Evolutionary conservation across 225 moss, liverwort and hornwort species (phyloP).

Genomic region (Physcomitrellopsis africana): DNA sequence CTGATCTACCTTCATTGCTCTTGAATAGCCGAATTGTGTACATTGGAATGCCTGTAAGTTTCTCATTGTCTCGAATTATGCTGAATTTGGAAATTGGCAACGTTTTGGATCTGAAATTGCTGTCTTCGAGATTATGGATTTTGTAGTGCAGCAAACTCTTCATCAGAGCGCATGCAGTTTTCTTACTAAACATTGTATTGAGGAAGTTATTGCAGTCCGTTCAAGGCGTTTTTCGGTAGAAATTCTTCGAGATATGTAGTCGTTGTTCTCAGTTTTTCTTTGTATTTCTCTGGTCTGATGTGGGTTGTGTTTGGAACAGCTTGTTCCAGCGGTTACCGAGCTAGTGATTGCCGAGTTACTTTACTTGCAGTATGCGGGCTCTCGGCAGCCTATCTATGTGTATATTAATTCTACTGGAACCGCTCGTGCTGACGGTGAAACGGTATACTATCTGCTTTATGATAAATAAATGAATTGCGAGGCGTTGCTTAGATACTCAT

Average conservation of each 20-base stretch:
- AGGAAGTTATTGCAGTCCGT: background rate
- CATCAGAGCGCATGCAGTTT: background rate
- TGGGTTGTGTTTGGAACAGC: slow-evolving; percentile 58
- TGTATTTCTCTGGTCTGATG: slow-evolving; percentile 7
- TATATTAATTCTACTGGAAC: slow-evolving; percentile 99
- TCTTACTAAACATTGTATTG: background rate
- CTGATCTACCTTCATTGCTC: slow-evolving; percentile 93
- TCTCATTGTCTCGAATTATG: slow-evolving; percentile 13
- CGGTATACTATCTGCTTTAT: slow-evolving; percentile 51
- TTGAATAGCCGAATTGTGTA: slow-evolving; percentile 98
- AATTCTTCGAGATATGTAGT: background rate
- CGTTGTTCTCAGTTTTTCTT: background rate
- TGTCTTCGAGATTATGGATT: slow-evolving; percentile 27
- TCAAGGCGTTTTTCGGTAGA: background rate
- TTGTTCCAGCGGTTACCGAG: slow-evolving; percentile 98
- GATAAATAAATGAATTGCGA: background rate
- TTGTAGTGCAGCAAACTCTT: background rate
- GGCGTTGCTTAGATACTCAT: background rate
- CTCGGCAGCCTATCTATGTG: slow-evolving; percentile 97
- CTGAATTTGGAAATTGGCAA: background rate
- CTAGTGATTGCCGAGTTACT: slow-evolving; percentile 97
- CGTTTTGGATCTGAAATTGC: background rate
- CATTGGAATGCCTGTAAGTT: slow-evolving; percentile 97
- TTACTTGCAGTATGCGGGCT: slow-evolving; percentile 94
- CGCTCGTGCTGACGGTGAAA: slow-evolving; percentile 98